Base-by-base conservation (phyloP, 176 grass and related monocot genomes). In the Raddia distichophylla region DNA sequence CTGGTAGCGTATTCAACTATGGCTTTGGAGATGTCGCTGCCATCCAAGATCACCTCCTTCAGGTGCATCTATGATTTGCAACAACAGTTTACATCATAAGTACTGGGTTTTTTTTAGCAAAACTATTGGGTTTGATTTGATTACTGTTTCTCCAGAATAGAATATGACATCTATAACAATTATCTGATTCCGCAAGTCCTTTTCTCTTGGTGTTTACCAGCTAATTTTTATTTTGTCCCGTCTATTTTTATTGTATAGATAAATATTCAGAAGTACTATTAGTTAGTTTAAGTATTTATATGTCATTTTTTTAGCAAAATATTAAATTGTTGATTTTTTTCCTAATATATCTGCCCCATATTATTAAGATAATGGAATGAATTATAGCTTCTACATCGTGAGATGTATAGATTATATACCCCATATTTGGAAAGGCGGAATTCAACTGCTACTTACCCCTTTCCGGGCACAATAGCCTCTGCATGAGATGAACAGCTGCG, bases 381-480 rank as follows among this genome's bases (percentile, higher is more conserved):
- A 27, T 27, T 27, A 27, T 1, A 27, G 27, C 27, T 27, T 27
- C 27, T 27, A 27, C 27, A 27, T 27, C 27, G 27, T 27, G 27
- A 27, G 27, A 27, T 27, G 27, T 27, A 27, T 27, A 27, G 27
- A 27, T 27, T 27, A 27, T 27, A 27, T 27, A 27, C 27, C 27
- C 50, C 18, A 11, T 20, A 52, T n/a, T n/a, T 55, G 17, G 34
- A 61, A 47, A 60, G 11, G 15, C 7, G 66, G 42, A 40, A 32
- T 68, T 86, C 43, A 82, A 16, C 81, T 78, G 58, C 4, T 44
- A 57, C 86, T 85, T 84, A 97, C 91, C 84, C 91, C 89, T 91
- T 94, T 97, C 27, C 94, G 91, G 75, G 94, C 94, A 56, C 91
- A 97, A 70, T 94, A 97, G 43, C 94, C 94, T 78, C 91, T 85